Conservation (phyloP, 225 moss, liverwort and hornwort species). For the Antitrichia curtipendula region DNA sequence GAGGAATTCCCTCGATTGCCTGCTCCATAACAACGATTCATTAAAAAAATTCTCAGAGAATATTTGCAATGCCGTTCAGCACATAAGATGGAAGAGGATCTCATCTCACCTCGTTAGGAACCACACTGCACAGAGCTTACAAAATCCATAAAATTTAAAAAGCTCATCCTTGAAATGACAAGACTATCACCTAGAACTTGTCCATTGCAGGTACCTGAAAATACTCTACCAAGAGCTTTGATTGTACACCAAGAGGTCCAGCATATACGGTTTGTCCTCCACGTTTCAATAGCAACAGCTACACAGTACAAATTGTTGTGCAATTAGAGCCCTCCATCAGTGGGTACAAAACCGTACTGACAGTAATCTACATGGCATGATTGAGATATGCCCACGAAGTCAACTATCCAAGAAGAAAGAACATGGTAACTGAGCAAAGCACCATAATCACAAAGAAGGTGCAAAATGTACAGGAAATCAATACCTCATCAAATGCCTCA, state of each 20-base stretch:
- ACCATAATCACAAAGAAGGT: neutral
- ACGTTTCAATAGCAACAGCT: conserved; percentile 49
- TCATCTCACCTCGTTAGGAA: neutral
- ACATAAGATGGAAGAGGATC: neutral
- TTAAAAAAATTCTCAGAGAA: neutral
- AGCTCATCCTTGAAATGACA: neutral
- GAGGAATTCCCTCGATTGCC: conserved; percentile 54
- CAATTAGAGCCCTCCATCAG: neutral
- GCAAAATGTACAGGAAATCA: neutral
- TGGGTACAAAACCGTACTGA: neutral
- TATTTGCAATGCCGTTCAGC: neutral
- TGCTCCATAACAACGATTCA: conserved; percentile 1
- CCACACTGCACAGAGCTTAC: neutral
- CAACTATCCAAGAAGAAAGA: neutral
- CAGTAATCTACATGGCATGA: neutral
- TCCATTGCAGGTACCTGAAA: conserved; percentile 22
- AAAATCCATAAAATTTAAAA: neutral
- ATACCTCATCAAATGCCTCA: conserved; percentile 95
- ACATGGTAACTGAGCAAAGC: neutral
- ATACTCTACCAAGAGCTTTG: conserved; percentile 32
- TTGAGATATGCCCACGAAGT: neutral
- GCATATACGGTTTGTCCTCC: conserved; percentile 45
- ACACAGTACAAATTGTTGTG: neutral
- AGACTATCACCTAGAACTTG: neutral
- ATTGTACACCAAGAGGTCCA: conserved; percentile 40